phyloP scores from a whole-genome alignment of 106 monocot genomes.

The Narthecium ossifragum region DNA sequence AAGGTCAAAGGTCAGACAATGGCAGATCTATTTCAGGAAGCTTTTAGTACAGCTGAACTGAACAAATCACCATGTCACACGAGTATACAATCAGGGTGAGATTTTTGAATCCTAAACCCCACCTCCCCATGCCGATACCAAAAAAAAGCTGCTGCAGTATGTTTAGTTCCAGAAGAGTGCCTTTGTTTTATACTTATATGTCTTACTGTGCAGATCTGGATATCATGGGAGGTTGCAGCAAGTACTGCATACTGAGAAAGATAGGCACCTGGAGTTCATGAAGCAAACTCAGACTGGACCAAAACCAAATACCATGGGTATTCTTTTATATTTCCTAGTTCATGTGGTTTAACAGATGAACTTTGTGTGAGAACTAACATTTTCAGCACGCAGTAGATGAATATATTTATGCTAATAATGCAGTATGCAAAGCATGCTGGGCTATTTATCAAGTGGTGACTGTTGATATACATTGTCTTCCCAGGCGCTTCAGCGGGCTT shows the following conservation, averaged over 20 bases:
- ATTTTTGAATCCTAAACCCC: too few relatives aligned
- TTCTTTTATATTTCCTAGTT: too few relatives aligned
- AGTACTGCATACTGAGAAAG: constrained; percentile 70
- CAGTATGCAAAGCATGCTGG: too few relatives aligned
- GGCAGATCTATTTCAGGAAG: constrained; percentile 79
- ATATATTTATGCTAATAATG: too few relatives aligned
- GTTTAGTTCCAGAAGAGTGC: background rate
- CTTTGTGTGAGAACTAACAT: too few relatives aligned
- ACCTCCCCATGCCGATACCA: too few relatives aligned
- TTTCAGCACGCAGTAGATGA: too few relatives aligned
- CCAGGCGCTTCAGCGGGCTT: constrained; percentile 49
- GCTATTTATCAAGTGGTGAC: too few relatives aligned
- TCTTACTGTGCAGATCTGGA: constrained; percentile 32
- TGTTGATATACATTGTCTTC: constrained; percentile 14
- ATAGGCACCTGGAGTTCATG: constrained; percentile 48
- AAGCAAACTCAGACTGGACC: constrained; percentile 28
- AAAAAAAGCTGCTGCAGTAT: too few relatives aligned
- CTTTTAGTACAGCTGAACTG: constrained; percentile 31
- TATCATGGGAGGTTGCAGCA: constrained; percentile 65
- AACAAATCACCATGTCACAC: constrained; percentile 10
- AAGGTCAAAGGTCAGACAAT: constrained; percentile 48
- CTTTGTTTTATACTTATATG: background rate
- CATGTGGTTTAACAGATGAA: too few relatives aligned
- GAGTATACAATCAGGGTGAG: constrained; percentile 34
- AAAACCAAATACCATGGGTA: too few relatives aligned